A percentile compares a stretch with the other conserved stretches of the same genome.
Conservation (phyloP, 108 stramenopile species). For the Asterionellopsis glacialis region DNA sequence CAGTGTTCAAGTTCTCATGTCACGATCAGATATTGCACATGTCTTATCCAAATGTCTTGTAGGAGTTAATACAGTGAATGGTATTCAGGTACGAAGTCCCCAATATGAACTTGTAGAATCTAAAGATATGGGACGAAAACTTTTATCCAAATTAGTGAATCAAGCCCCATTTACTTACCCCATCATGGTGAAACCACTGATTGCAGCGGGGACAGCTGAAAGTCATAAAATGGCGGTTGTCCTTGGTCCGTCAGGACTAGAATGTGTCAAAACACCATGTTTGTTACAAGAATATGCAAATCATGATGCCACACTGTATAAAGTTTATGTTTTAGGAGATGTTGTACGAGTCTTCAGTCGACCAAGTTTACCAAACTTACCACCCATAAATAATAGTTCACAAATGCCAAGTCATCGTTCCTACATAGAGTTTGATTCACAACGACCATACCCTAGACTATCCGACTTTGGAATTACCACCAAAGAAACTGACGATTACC, state of each 20-base stretch:
- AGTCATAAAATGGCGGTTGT: slow-evolving; percentile 78
- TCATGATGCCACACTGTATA: slow-evolving; percentile 75
- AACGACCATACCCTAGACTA: slow-evolving; percentile 75
- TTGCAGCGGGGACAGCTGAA: slow-evolving; percentile 78
- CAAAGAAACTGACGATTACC: neutral
- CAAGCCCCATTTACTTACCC: slow-evolving; percentile 22
- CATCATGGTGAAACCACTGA: slow-evolving; percentile 79
- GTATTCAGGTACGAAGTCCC: slow-evolving; percentile 65
- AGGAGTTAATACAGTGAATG: slow-evolving; percentile 43
- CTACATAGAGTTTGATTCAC: slow-evolving; percentile 82
- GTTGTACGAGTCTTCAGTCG: slow-evolving; percentile 71
- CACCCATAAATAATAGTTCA: slow-evolving; percentile 16
- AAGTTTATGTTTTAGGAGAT: slow-evolving; percentile 84
- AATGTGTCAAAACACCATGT: slow-evolving; percentile 34
- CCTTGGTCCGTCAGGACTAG: slow-evolving; percentile 46
- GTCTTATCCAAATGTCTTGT: slow-evolving; percentile 47
- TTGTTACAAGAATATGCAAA: slow-evolving; percentile 82
- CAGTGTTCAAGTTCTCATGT: slow-evolving; percentile 71
- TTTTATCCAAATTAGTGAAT: neutral
- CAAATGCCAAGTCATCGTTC: slow-evolving; percentile 10
- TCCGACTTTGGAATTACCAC: slow-evolving; percentile 61
- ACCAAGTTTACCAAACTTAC: slow-evolving; percentile 73
- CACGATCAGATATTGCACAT: slow-evolving; percentile 64
- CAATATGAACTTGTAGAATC: slow-evolving; percentile 46
- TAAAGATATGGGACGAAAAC: slow-evolving; percentile 11